Evolutionary conservation across 768 basidiomycete genomes (phyloP).

Genomic region (Termitomyces sp.): DNA sequence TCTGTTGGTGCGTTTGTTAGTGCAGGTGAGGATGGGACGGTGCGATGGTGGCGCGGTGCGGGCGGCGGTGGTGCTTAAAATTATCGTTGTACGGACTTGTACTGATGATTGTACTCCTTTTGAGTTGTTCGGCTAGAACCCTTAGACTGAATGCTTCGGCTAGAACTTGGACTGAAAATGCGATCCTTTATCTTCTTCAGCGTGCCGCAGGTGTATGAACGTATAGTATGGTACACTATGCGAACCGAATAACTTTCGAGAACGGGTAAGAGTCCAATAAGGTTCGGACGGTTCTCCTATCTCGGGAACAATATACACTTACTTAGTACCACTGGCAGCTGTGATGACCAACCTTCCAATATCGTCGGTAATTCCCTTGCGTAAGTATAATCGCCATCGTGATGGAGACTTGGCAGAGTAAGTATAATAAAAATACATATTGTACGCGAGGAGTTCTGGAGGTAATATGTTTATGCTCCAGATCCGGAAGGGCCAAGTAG

Average conservation of each 20-base stretch:
- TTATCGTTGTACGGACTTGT: not conserved
- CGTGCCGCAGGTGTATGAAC: not conserved
- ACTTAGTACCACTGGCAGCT: not conserved
- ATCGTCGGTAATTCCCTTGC: no score
- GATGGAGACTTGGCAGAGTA: no score
- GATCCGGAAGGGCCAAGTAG: not conserved
- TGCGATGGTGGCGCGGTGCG: slow-evolving; percentile 76
- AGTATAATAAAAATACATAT: no score
- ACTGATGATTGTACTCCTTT: not conserved
- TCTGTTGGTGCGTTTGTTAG: slow-evolving; percentile 64
- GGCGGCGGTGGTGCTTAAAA: slow-evolving; percentile 25
- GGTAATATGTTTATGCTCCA: not conserved
- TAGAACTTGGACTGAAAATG: not conserved
- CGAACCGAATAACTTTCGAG: not conserved
- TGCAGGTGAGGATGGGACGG: slow-evolving; percentile 69
- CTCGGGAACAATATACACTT: not conserved
- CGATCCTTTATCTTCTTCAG: not conserved
- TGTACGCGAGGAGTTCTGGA: not conserved
- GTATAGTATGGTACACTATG: not conserved
- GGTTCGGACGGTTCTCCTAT: not conserved
- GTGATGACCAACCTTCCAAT: no score
- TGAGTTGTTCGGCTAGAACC: not conserved
- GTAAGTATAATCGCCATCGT: no score
- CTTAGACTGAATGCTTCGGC: no score
- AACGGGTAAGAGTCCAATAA: not conserved